phyloP scores from a whole-genome alignment of 371 early-diverging fungal species.

The Dichotomocladium elegans region DNA sequence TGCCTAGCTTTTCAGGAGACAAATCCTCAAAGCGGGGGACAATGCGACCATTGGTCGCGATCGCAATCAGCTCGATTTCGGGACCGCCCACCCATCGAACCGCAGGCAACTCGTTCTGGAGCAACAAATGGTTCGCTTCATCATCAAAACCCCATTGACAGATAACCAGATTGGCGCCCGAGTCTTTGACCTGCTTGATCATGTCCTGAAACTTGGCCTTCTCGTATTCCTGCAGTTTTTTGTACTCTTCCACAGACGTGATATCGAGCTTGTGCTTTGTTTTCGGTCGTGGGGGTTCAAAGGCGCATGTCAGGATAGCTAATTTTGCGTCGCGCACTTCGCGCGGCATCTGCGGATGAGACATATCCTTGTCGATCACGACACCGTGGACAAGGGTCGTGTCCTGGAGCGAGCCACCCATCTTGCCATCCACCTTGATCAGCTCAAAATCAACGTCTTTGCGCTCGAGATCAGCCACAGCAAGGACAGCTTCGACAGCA shows the following conservation, averaged over 20 bases:
- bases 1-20: slow-evolving; percentile 86
- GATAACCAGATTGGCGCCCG: slow-evolving; percentile 97
- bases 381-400: slow-evolving; percentile 97
- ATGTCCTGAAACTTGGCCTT: slow-evolving; percentile 94
- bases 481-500: slow-evolving; percentile 97
- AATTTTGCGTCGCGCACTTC: slow-evolving; percentile 95
- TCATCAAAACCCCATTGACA: slow-evolving; percentile 99
- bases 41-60: slow-evolving; percentile 98
- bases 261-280: slow-evolving; percentile 99
- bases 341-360: slow-evolving; percentile 99
- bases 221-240: slow-evolving; percentile 95
- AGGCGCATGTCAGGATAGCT: slow-evolving; percentile 99
- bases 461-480: slow-evolving; percentile 97
- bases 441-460: slow-evolving; percentile 99
- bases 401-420: slow-evolving; percentile 94
- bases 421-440: slow-evolving; percentile 99
- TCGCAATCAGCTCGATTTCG: slow-evolving; percentile 98
- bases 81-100: slow-evolving; percentile 99
- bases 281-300: slow-evolving; percentile 99
- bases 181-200: slow-evolving; percentile 96
- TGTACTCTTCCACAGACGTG: slow-evolving; percentile 96
- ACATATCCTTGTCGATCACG: slow-evolving; percentile 99
- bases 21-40: slow-evolving; percentile 99
- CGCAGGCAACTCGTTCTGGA: slow-evolving; percentile 98
- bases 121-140: slow-evolving; percentile 99